These are phyloP conservation scores for Bruguiera sexangula DNA, from an alignment of 345 rosid species.

Conservation along the genomic window DNA sequence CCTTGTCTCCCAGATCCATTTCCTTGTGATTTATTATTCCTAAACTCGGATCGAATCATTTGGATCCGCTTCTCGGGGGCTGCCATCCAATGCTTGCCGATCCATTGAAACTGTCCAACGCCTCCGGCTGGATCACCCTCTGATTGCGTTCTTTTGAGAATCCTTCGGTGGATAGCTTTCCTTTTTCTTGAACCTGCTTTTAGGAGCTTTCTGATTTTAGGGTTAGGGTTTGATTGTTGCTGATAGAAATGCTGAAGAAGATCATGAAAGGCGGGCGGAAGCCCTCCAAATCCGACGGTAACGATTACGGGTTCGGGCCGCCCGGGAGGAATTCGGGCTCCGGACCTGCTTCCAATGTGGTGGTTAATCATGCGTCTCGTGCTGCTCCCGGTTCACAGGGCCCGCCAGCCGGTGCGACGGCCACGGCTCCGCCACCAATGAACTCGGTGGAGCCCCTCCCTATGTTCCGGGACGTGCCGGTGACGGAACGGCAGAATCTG, in stretches of 20 bases:
- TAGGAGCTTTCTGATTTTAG: conserved; percentile 5
- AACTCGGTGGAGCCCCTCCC: conserved; percentile 64
- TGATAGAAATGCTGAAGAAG: conserved; percentile 66
- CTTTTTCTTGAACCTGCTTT: too few relatives aligned
- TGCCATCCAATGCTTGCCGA: conserved; percentile 29
- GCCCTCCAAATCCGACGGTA: conserved; percentile 60
- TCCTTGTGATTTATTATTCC: neutral
- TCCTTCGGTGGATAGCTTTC: too few relatives aligned
- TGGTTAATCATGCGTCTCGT: conserved; percentile 68
- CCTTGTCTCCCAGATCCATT: conserved; percentile 19
- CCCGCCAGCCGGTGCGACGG: conserved; percentile 23
- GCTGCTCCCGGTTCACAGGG: conserved; percentile 21
- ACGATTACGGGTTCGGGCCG: conserved; percentile 45
- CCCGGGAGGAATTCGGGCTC: conserved; percentile 35
- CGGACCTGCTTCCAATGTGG: conserved; percentile 42
- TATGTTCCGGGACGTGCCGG: conserved; percentile 54
- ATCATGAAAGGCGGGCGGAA: conserved; percentile 75
- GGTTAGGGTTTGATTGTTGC: conserved; percentile 22
- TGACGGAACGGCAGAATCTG: conserved; percentile 57
- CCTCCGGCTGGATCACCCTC: neutral
- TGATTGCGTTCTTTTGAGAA: neutral
- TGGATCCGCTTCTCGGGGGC: conserved; percentile 2
- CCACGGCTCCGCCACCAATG: conserved; percentile 48
- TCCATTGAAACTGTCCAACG: conserved; percentile 15
- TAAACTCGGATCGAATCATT: neutral